Base-by-base conservation (phyloP, 495 filamentous ascomycete genomes). In the Bombardia bombarda region DNA sequence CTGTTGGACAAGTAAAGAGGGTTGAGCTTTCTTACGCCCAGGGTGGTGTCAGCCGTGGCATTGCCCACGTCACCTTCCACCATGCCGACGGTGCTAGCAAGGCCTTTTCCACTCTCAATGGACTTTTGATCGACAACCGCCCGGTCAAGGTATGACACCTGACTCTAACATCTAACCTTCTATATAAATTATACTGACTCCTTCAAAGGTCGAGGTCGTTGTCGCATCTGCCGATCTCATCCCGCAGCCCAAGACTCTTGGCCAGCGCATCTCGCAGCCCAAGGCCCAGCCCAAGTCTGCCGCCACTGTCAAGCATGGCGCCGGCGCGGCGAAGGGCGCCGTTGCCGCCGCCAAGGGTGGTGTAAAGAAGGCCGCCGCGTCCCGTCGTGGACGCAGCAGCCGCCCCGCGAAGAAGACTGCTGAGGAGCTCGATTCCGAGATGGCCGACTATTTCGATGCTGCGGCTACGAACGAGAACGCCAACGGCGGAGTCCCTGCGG, bases 391-490 rank as follows among this genome's bases (percentile, higher is more conserved):
- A 23, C 68, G 62, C 28, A 75, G 77, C 42, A 77, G 66, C 51
- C 85, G 86, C 39, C 78, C 78, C 5, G 63, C 73, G n/a, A 94
- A 93, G 80, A 95, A 94, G 80, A 89, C 86, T 9, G 77, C 80
- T 3, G 89, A 94, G 59, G 87, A 96, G 67, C 73, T 96, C 9
- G 90, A 96, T 60, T 86, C 84, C 7, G 90, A 96, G 54, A 95
- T 96, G 90, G 75, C 76, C 6, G 90, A 96, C 53, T 95, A 95
- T 67, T 94, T 90, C 52, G 77, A 69, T 17, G 14, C 18, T 24
- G 66, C 66, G 20, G 68, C 70, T 34, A 56, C 55, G 28, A 72
- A 66, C 37, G 70, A 68, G 3, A 58, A 52, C 38, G 56, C 62
- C 38, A 69, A 63, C 50, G 66, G 64, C 35, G 70, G 70, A 38